Conservation (phyloP, 108 stramenopile genomes). For the Nitzschia sp. region DNA sequence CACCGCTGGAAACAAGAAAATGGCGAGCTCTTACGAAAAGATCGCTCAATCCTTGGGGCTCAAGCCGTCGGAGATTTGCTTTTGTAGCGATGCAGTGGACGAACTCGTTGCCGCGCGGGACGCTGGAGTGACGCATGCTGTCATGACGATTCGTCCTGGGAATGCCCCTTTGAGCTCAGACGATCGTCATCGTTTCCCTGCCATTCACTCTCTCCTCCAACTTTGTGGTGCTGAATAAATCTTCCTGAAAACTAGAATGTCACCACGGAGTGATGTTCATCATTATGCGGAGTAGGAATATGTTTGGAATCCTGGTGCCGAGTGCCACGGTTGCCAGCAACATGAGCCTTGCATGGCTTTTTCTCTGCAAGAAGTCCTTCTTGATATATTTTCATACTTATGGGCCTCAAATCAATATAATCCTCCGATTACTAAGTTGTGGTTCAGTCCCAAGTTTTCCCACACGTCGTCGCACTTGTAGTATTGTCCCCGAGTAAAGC, state of each 20-base stretch:
- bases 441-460: too few relatives aligned
- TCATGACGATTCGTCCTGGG: conserved; percentile 86
- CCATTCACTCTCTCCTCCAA: conserved; percentile 72
- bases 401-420: too few relatives aligned
- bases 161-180: conserved; percentile 70
- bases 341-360: too few relatives aligned
- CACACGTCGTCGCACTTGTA: too few relatives aligned
- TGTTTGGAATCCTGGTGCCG: too few relatives aligned
- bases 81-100: conserved; percentile 83
- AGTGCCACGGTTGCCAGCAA: too few relatives aligned
- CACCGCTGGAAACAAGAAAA: conserved; percentile 79
- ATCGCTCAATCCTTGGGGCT: conserved; percentile 77
- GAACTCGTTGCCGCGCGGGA: conserved; percentile 83
- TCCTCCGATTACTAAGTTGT: too few relatives aligned
- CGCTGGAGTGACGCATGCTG: conserved; percentile 70
- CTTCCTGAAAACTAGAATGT: too few relatives aligned
- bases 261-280: not conserved
- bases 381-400: too few relatives aligned
- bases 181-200: conserved; percentile 47
- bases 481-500: too few relatives aligned
- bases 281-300: too few relatives aligned
- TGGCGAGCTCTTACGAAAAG: conserved; percentile 60
- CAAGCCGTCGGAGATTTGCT: conserved; percentile 70
- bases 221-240: conserved; percentile 66
- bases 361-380: too few relatives aligned